Base-by-base conservation (phyloP, 2,329 filamentous ascomycete genomes). In the Ophiostoma piceae region DNA sequence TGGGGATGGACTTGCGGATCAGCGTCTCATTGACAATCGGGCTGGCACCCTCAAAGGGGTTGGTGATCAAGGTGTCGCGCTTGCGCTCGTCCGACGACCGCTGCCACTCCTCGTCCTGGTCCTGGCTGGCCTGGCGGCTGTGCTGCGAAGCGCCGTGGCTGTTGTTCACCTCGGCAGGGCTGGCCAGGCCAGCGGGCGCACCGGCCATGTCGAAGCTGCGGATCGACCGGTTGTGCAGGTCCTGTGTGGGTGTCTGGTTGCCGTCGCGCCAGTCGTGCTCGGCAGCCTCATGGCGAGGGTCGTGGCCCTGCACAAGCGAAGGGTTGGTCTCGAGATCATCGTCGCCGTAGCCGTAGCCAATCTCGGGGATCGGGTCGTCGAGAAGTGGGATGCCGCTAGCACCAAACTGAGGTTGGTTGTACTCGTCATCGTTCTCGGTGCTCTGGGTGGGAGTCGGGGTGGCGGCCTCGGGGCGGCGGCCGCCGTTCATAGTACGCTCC, bases 321-420 rank as follows among this genome's bases (percentile, higher is more conserved):
- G 92, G 92, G 76, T 96, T 96, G 22, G 93, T 96, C 65, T 87
- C 89, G 19, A 92, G 84, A 32, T 74, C 73, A 72, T 96, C 92
- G 51, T 87, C 85, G 12, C 85, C 82, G 71, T 83, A 81, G 67
- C 79, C 81, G 73, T 92, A 90, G 3, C 90, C 92, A 75, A 91
- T 88, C 76, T 94, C 92, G 0, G 90, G 92, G 82, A 94, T 86
- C 5, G 90, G 90, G 74, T 94, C 84, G 70, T 88, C 80, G 47
- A 86, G 80, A 73, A 89, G 84, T 3, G 92, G 92, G 71, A 94
- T 77, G 66, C 88, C 90, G 76, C 84, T 92, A 62, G 90, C 86
- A 57, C 85, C 85, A 83, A 96, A 82, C 74, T 85, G 84, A 0
- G 83, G 81, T 16, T 80, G 77, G 5, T 85, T 82, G 65, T 79